Base-by-base conservation (phyloP, 352 stramenopile species). In the Aphanomyces invadans region DNA sequence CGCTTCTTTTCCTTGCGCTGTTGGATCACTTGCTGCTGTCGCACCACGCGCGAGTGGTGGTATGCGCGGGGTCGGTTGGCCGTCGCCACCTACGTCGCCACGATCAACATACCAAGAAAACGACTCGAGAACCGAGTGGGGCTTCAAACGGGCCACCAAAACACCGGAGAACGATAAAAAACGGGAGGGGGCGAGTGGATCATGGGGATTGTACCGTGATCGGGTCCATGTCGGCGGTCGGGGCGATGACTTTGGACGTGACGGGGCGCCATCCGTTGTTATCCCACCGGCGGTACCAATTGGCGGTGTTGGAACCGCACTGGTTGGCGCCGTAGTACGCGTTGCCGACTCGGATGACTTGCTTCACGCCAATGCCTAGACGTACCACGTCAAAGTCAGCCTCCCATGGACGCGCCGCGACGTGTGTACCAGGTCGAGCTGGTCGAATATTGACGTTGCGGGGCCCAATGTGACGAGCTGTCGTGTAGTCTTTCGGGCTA, bases 241-340 rank as follows among this genome's bases (percentile, higher is more conserved):
- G 81, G 0, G 78, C 68, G 26, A 92, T 61, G 29, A 89, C 81
- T 66, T 92, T 92, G 52, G 83, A 80, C 0, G 86, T 94, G 70
- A 97, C 88, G 2, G 84, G 82, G 3, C 89, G 84, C 89, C 90
- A 97, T 4, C 87, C 86, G 45, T 97, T 97, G 76, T 95, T 91
- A 64, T 97, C 90, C 19, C 90, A 75, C 12, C 89, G 81, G 32
- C 76, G 70, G 72, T 97, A 97, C 90, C 88, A 96, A 38, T 83
- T 69, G 17, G 71, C 73, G 44, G 71, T 89, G 55, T 87, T 77
- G 64, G 86, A 70, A 11, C 66, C 74, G 15, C 72, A 68, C 52
- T 82, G 71, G n/a, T 72, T 73, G 0, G 81, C 83, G 23, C 78
- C 77, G 68, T 89, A 94, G 62, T 82, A 84, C 21, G 83, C 77